These are phyloP conservation scores for Aristolochia fimbriata DNA, from an alignment of 164 flowering plant genomes.

Conservation along the genomic window DNA sequence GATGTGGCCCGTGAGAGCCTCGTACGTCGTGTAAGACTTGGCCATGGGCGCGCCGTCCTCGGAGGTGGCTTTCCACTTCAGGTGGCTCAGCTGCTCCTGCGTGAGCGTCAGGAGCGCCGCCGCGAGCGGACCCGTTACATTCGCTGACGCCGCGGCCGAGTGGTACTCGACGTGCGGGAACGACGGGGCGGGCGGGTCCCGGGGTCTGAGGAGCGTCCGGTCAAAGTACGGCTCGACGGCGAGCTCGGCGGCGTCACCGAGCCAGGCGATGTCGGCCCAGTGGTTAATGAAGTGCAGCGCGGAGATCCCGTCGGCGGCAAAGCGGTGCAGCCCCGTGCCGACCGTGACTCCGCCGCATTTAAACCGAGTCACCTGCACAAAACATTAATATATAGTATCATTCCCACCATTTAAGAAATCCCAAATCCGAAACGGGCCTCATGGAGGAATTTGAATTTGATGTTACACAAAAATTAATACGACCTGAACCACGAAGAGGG, in stretches of 20 bases:
- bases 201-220: conserved; percentile 43
- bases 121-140: conserved; percentile 14
- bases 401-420: too few species aligned
- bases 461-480: too few species aligned
- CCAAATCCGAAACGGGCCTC: too few species aligned
- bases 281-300: conserved; percentile 57
- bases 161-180: conserved; percentile 63
- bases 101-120: conserved; percentile 35
- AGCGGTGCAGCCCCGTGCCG: conserved; percentile 64
- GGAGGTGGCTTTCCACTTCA: conserved; percentile 37
- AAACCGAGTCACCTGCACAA: conserved; percentile 32
- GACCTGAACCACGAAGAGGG: conserved; percentile 5
- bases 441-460: too few species aligned
- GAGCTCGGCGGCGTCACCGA: conserved; percentile 29
- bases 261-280: conserved; percentile 58
- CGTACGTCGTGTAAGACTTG: conserved; percentile 22
- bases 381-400: background rate
- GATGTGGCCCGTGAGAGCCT: conserved; percentile 17
- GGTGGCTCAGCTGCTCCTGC: conserved; percentile 29
- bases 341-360: conserved; percentile 18
- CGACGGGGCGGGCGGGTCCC: conserved; percentile 45
- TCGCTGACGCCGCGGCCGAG: conserved; percentile 37
- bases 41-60: conserved; percentile 24
- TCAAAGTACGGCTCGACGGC: conserved; percentile 49
- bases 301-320: conserved; percentile 55